Evolutionary conservation across 1,284 basidiomycete genomes (phyloP).

Genomic region (Ganoderma multipileum): DNA sequence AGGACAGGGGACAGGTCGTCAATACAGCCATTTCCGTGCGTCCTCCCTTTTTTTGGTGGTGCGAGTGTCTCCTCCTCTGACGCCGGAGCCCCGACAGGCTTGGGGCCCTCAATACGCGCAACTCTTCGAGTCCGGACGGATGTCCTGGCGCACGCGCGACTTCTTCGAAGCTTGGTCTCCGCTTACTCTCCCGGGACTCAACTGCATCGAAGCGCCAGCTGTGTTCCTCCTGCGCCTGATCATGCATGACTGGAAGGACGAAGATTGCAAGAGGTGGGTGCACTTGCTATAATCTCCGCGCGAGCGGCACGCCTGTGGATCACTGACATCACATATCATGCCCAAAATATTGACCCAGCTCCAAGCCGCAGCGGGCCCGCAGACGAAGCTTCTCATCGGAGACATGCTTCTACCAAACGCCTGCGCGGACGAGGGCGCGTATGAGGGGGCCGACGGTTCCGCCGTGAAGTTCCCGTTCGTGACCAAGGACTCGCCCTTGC

Average conservation of each 20-base stretch:
- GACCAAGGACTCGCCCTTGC: slow-evolving; percentile 51
- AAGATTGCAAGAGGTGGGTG: slow-evolving; percentile 30
- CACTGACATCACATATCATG: background rate
- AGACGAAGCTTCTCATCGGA: slow-evolving; percentile 65
- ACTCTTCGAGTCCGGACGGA: slow-evolving; percentile 32
- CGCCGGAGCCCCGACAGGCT: slow-evolving; percentile 22
- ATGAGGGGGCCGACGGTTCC: background rate
- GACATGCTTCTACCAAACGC: slow-evolving; percentile 72
- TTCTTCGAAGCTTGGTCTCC: slow-evolving; percentile 58
- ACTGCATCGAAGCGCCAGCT: slow-evolving; percentile 34
- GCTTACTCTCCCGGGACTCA: slow-evolving; percentile 10
- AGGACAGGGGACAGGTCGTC: slow-evolving; percentile 69
- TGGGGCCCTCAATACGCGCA: slow-evolving; percentile 33
- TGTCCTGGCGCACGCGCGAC: slow-evolving; percentile 56
- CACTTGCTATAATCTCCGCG: no score
- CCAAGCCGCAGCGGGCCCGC: slow-evolving; percentile 35
- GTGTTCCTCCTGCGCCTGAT: slow-evolving; percentile 72
- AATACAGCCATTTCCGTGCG: slow-evolving; percentile 50
- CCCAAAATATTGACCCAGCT: slow-evolving; percentile 36
- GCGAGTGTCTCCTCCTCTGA: background rate
- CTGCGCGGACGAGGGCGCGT: slow-evolving; percentile 42
- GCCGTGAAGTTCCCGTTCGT: slow-evolving; percentile 31
- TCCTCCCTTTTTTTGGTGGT: background rate
- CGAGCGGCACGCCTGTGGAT: no score
- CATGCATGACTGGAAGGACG: slow-evolving; percentile 76